Evolutionary conservation across 1,284 basidiomycete genomes (phyloP), one percentile per base, ranked within the genome.

Genomic region (Cutaneotrichosporon cavernicola): DNA sequence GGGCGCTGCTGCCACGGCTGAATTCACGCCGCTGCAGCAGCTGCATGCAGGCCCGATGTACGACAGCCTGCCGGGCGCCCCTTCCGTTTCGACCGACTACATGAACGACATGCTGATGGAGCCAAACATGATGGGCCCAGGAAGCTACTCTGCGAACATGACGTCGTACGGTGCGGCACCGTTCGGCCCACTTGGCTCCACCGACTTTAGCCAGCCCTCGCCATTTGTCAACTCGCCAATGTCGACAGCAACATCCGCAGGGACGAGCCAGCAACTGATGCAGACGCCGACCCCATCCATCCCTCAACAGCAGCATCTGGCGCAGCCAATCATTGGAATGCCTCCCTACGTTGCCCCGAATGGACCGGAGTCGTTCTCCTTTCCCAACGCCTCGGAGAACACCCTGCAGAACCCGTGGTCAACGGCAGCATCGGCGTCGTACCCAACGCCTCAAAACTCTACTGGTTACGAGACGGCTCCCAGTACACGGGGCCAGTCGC

Each of bases 321-420:
- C 59, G 18, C 65, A 66, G 53, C 65, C 65, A 1, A 52, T 62
- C 9, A 64, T 66, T 18, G 65, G 65, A 30, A 66, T 66, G 65
- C 62, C 65, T 10, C 65, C 65, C 0, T 66, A 66, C 32, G 49
- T 62, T 7, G 56, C 56, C 11, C 53, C 61, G 1, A 34, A 26
- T 1, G 59, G 61, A 1, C 62, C 62, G 5, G 62, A 63, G 3
- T 34, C 51, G 16, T 56, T 56, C 55, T 21, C 34, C 5, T 56
- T 56, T 8, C 9, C 46, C 8, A 43, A 32, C 43, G n/a, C 55
- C 38, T 32, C 51, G 16, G 13, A 13, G 2, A 32, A 31, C 18
- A n/a, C 16, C 30, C 14, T 53, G 51, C 51, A 16, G 16, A 32
- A 32, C 8, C 30, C 51, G 9, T 53, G 51, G 51, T 18, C 30